These are phyloP conservation scores for Nasturtium officinale DNA, from an alignment of 345 rosid genomes.

Conservation along the genomic window DNA sequence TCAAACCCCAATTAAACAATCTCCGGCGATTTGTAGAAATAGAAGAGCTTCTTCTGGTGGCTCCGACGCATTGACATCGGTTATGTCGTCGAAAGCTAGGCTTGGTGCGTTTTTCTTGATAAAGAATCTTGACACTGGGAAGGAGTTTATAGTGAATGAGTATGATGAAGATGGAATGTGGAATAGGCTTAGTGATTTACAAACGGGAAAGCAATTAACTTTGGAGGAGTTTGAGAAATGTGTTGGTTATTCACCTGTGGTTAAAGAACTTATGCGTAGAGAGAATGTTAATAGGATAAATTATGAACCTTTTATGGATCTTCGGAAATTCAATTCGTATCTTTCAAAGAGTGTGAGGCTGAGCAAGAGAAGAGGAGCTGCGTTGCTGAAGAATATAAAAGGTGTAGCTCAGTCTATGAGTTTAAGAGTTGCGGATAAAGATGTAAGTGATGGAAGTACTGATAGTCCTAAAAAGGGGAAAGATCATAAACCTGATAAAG, in stretches of 20 bases:
- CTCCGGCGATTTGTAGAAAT: conserved; percentile 41
- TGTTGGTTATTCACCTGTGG: conserved; percentile 83
- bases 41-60: conserved; percentile 32
- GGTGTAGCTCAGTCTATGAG: conserved; percentile 80
- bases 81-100: conserved; percentile 35
- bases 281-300: conserved; percentile 59
- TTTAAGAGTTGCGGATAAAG: conserved; percentile 51
- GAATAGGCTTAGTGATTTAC: conserved; percentile 91
- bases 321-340: conserved; percentile 56
- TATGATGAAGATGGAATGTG: conserved; percentile 82
- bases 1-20: conserved; percentile 47
- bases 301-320: conserved; percentile 45
- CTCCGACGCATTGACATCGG: conserved; percentile 39
- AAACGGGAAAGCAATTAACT: conserved; percentile 90
- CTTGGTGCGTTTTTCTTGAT: conserved; percentile 77
- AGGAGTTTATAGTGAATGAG: conserved; percentile 86
- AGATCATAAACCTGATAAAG: conserved; percentile 48
- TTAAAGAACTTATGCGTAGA: conserved; percentile 88
- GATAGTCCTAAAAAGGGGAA: conserved; percentile 50
- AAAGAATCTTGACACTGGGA: conserved; percentile 87
- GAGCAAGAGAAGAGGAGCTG: conserved; percentile 84
- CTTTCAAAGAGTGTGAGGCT: conserved; percentile 69
- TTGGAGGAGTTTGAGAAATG: conserved; percentile 91
- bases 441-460: conserved; percentile 34
- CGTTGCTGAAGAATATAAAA: conserved; percentile 78